Conservation (phyloP, 805 yeast genomes). For the Pichia californica region DNA sequence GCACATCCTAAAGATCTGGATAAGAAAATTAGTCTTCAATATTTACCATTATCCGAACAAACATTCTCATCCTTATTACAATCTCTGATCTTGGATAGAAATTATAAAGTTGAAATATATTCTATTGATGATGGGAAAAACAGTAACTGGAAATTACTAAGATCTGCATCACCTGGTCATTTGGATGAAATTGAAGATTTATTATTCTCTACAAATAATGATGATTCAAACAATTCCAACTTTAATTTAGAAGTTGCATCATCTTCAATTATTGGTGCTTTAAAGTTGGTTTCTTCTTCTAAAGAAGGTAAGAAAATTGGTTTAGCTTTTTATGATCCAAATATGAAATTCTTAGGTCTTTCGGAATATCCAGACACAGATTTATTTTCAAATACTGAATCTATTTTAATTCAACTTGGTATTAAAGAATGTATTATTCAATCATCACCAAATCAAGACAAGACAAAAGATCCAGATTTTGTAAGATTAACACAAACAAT, state of each 20-base stretch:
- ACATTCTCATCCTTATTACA: slow-evolving; percentile 61
- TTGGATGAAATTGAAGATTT: slow-evolving; percentile 70
- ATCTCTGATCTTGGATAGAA: slow-evolving; percentile 60
- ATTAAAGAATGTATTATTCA: slow-evolving; percentile 78
- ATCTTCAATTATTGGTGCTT: slow-evolving; percentile 46
- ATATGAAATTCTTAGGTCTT: slow-evolving; percentile 58
- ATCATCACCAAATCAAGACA: slow-evolving; percentile 7
- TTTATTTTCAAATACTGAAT: slow-evolving; percentile 77
- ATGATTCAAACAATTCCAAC: slow-evolving; percentile 30
- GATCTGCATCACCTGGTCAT: slow-evolving; percentile 86
- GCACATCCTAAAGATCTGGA: slow-evolving; percentile 35
- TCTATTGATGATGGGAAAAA: slow-evolving; percentile 24
- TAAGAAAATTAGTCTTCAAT: slow-evolving; percentile 35
- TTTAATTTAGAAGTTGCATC: slow-evolving; percentile 10
- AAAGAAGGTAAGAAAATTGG: slow-evolving; percentile 56
- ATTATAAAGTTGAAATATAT: slow-evolving; percentile 76
- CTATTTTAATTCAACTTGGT: slow-evolving; percentile 80
- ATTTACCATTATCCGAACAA: slow-evolving; percentile 73
- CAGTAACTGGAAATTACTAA: slow-evolving; percentile 50
- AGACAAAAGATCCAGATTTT: slow-evolving; percentile 42
- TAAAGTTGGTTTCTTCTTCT: slow-evolving; percentile 35
- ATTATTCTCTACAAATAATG: slow-evolving; percentile 25
- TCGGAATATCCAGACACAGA: slow-evolving; percentile 85
- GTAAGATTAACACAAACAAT: slow-evolving; percentile 64
- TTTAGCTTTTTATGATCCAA: slow-evolving; percentile 71